phyloP scores from a whole-genome alignment of 1,284 basidiomycete species.

The Cutaneotrichosporon cyanovorans region DNA sequence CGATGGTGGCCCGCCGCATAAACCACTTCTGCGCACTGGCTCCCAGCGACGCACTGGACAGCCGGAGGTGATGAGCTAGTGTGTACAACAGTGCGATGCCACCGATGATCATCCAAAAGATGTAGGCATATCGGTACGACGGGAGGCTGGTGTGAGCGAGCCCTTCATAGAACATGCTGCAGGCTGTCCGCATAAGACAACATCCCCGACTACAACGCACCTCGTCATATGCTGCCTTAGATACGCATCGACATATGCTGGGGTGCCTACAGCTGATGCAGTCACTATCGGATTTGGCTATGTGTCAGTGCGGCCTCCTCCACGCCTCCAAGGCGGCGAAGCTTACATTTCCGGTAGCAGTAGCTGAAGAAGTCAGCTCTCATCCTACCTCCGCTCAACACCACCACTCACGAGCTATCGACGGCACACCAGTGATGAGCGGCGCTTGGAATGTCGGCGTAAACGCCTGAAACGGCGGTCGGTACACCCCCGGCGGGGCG shows the following conservation, averaged over 20 bases:
- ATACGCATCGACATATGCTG: slow-evolving; percentile 15
- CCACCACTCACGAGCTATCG: background rate
- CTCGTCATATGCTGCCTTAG: slow-evolving; percentile 41
- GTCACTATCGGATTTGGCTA: no score
- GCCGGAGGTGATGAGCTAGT: slow-evolving; percentile 37
- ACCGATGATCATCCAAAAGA: slow-evolving; percentile 38
- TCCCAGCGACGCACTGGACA: slow-evolving; percentile 32
- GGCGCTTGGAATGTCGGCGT: background rate
- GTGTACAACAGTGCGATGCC: slow-evolving; percentile 31
- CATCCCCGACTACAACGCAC: slow-evolving; percentile 20
- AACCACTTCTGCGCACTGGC: slow-evolving; percentile 35
- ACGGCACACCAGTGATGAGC: background rate
- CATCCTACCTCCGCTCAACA: no score
- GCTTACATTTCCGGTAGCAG: no score
- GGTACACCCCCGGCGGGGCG: background rate
- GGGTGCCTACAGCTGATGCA: no score
- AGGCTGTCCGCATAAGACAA: no score
- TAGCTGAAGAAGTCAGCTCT: no score
- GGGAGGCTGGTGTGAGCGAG: slow-evolving; percentile 23
- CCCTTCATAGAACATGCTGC: no score
- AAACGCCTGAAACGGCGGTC: background rate
- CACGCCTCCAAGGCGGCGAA: no score
- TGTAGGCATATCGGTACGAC: slow-evolving; percentile 42
- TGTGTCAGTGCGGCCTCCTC: no score
- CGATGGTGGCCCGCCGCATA: slow-evolving; percentile 27